These are phyloP conservation scores for Chamaenerion angustifolium DNA, from an alignment of 345 rosid genomes.

Conservation along the genomic window DNA sequence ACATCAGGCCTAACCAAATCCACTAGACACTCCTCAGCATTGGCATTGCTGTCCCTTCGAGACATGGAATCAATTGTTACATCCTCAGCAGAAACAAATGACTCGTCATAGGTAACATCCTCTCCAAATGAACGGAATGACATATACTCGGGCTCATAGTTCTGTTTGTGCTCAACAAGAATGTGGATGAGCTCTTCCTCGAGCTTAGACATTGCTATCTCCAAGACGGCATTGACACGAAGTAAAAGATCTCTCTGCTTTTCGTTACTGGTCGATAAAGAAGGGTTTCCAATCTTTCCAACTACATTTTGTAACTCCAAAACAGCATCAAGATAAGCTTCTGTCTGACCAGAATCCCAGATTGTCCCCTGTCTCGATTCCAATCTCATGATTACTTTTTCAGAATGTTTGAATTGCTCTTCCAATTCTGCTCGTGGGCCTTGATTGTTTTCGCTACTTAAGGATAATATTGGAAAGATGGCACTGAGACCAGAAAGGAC, in stretches of 20 bases:
- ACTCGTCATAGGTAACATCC: conserved; percentile 36
- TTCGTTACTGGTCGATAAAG: conserved; percentile 15
- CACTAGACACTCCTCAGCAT: conserved; percentile 11
- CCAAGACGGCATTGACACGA: conserved; percentile 31
- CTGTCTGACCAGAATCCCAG: conserved; percentile 36
- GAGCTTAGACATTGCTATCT: conserved; percentile 69
- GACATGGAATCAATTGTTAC: conserved; percentile 22
- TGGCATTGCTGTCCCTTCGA: conserved; percentile 9
- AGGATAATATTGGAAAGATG: conserved; percentile 31
- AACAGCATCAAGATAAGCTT: conserved; percentile 41
- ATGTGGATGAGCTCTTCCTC: conserved; percentile 52
- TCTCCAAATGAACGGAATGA: conserved; percentile 23
- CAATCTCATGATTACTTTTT: conserved; percentile 36
- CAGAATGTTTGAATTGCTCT: conserved; percentile 29
- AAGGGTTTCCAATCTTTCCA: conserved; percentile 16
- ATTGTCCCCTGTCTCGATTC: conserved; percentile 28
- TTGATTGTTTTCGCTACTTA: conserved; percentile 17
- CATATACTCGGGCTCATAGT: conserved; percentile 21
- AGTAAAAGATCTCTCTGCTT: conserved; percentile 31
- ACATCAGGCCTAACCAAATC: conserved; percentile 39
- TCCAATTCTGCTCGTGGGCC: conserved; percentile 21
- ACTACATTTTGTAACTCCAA: conserved; percentile 28
- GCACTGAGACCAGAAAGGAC: conserved; percentile 35
- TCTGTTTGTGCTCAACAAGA: conserved; percentile 27
- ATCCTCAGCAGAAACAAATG: conserved; percentile 46